These are phyloP conservation scores for Stephanodiscus triporus DNA, from an alignment of 108 stramenopile species.

Conservation along the genomic window DNA sequence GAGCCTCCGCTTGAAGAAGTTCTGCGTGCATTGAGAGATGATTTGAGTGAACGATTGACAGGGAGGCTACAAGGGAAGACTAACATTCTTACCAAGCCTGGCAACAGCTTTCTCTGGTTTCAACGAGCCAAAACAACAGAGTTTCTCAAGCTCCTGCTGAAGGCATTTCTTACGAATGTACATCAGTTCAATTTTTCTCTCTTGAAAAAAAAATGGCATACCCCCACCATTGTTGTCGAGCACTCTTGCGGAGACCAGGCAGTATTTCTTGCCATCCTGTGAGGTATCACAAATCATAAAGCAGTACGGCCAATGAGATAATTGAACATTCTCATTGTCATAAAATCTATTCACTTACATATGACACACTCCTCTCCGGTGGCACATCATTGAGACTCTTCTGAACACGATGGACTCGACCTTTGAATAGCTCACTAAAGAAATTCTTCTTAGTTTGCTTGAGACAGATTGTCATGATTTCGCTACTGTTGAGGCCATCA, in stretches of 20 bases:
- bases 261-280: constrained; percentile 7
- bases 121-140: constrained; percentile 28
- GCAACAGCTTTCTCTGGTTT: constrained; percentile 25
- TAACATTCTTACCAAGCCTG: constrained; percentile 23
- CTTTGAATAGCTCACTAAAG: neutral
- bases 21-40: neutral
- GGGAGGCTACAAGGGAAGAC: neutral
- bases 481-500: constrained; percentile 4
- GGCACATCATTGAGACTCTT: neutral
- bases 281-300: neutral
- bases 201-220: neutral
- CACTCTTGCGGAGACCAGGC: constrained; percentile 10
- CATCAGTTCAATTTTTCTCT: constrained; percentile 13
- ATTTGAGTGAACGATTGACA: neutral
- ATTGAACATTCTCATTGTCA: neutral
- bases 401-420: neutral
- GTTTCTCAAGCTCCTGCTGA: constrained; percentile 23
- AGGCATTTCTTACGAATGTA: constrained; percentile 20
- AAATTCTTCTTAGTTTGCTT: neutral
- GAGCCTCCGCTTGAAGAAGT: constrained; percentile 17
- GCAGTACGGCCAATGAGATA: neutral
- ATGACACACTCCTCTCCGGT: neutral
- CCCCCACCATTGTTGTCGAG: neutral
- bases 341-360: neutral
- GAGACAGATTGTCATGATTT: constrained; percentile 1